Base-by-base conservation (phyloP, 129 eudicot genomes). In the Flaveria trinervia region DNA sequence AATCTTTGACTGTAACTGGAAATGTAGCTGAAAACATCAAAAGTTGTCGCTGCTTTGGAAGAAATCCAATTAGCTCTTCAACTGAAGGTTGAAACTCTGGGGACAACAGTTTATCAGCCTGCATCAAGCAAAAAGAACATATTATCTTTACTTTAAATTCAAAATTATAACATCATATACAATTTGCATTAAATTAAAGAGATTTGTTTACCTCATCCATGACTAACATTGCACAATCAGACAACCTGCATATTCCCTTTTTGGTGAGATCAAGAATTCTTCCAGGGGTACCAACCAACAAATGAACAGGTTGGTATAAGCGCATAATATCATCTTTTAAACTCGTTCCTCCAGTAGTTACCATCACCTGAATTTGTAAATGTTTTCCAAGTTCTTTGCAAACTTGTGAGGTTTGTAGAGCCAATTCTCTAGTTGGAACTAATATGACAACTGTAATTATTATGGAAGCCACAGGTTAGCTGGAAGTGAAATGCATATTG, bases 21-120 rank as follows among this genome's bases (percentile, higher is more conserved):
- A 86, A 84, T 39, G 94, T 89, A 54, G 94, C 91, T 28, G 94
- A 89, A 60, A 60, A 88, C 93, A 88, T 84, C 82, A 88, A 84
- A 16, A 88, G 65, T 55, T 88, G 93, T 68, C 94, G 77, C 70
- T 68, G 83, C 52, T 62, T 72, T 9, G 93, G 90, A 76, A 89
- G 84, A 80, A 84, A 86, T 41, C 36, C 28, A 75, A 86, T 86
- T 46, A 89, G 76, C 78, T 89, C 85, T 86, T 89, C 85, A 62
- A 84, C 33, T 46, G 87, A 82, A 77, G 87, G 94, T 80, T 82
- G 89, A 71, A 89, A 86, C 76, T 89, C 90, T 2, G 90, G 93
- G 33, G 94, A 86, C 57, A 89, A 65, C 25, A 89, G 89, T 77
- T 89, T 86, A 79, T 89, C 94, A 10, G 91, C 94, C 89, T 89